phyloP scores from a whole-genome alignment of 768 basidiomycete genomes.

The Sarcomyxa edulis region DNA sequence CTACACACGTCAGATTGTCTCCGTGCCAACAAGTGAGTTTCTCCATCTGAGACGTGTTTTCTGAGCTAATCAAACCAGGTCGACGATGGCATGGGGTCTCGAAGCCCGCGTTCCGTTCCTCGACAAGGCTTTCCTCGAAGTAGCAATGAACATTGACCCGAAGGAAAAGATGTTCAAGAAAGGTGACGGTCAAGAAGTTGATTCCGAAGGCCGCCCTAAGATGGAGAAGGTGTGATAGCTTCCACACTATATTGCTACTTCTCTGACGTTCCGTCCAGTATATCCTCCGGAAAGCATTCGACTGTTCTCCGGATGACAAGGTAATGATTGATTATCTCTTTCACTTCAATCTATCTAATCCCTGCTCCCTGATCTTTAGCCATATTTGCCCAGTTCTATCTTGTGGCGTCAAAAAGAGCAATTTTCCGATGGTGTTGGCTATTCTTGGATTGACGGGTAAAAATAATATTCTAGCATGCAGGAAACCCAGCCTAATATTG shows the following conservation, averaged over 20 bases:
- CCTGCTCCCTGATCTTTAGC: slow-evolving; percentile 33
- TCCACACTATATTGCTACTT: slow-evolving; percentile 6
- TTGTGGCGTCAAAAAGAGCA: slow-evolving; percentile 99
- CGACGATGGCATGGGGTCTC: slow-evolving; percentile 99
- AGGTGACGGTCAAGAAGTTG: slow-evolving; percentile 64
- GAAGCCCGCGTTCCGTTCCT: slow-evolving; percentile 99
- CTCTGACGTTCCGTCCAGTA: slow-evolving; percentile 49
- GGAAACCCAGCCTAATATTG: slow-evolving; percentile 5
- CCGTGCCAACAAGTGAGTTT: slow-evolving; percentile 88
- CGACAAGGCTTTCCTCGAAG: slow-evolving; percentile 93
- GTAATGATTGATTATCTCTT: slow-evolving; percentile 22
- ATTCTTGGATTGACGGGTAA: slow-evolving; percentile 97
- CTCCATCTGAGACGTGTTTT: slow-evolving; percentile 2
- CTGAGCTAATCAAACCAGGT: slow-evolving; percentile 36
- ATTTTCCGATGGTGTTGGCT: slow-evolving; percentile 98
- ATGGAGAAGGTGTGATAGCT: slow-evolving; percentile 86
- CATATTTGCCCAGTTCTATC: slow-evolving; percentile 91
- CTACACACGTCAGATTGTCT: slow-evolving; percentile 96
- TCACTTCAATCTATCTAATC: background rate
- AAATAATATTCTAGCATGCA: slow-evolving; percentile 11
- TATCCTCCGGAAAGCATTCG: slow-evolving; percentile 94
- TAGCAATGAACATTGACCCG: slow-evolving; percentile 86
- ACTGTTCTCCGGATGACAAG: slow-evolving; percentile 76
- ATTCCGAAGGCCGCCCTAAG: slow-evolving; percentile 80
- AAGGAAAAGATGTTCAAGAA: slow-evolving; percentile 87